A percentile compares a stretch with the other conserved stretches of the same genome.
phyloP scores from a whole-genome alignment of 164 flowering plant species.

The Macadamia tetraphylla region DNA sequence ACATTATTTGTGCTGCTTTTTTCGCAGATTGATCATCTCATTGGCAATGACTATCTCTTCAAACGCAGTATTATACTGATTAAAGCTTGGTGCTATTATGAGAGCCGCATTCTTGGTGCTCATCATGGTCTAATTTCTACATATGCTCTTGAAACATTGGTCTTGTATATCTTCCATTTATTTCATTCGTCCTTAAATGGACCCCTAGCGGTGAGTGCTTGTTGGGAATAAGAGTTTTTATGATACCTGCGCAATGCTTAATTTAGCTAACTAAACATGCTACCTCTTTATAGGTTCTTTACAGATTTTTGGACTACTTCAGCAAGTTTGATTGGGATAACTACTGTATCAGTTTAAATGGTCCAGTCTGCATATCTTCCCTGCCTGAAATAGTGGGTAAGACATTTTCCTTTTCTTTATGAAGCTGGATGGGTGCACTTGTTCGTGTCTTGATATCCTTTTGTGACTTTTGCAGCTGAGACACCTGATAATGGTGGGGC shows the following conservation, averaged over 20 bases:
- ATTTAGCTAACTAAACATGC: not conserved
- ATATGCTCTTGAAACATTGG: slow-evolving; percentile 87
- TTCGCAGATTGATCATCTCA: slow-evolving; percentile 63
- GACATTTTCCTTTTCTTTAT: slow-evolving; percentile 13
- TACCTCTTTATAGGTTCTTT: slow-evolving; percentile 53
- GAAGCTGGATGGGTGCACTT: slow-evolving; percentile 6
- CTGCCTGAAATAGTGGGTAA: slow-evolving; percentile 74
- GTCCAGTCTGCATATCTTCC: slow-evolving; percentile 62
- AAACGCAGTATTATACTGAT: slow-evolving; percentile 86
- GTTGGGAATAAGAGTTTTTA: not conserved
- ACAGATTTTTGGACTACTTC: slow-evolving; percentile 85
- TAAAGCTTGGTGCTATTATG: slow-evolving; percentile 97
- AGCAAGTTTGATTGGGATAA: slow-evolving; percentile 93
- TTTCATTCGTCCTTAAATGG: slow-evolving; percentile 69
- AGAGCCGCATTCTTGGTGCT: slow-evolving; percentile 92
- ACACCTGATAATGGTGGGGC: slow-evolving; percentile 46
- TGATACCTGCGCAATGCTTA: not conserved
- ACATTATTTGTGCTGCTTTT: slow-evolving; percentile 3
- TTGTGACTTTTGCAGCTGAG: slow-evolving; percentile 48
- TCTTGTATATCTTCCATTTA: slow-evolving; percentile 70
- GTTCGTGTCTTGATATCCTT: not conserved
- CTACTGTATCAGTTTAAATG: slow-evolving; percentile 71
- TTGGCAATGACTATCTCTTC: slow-evolving; percentile 75
- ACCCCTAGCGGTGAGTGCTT: slow-evolving; percentile 51
- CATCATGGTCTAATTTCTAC: slow-evolving; percentile 92